These are phyloP conservation scores for Cymbidium sinense DNA, from an alignment of 106 monocot species.

Conservation along the genomic window DNA sequence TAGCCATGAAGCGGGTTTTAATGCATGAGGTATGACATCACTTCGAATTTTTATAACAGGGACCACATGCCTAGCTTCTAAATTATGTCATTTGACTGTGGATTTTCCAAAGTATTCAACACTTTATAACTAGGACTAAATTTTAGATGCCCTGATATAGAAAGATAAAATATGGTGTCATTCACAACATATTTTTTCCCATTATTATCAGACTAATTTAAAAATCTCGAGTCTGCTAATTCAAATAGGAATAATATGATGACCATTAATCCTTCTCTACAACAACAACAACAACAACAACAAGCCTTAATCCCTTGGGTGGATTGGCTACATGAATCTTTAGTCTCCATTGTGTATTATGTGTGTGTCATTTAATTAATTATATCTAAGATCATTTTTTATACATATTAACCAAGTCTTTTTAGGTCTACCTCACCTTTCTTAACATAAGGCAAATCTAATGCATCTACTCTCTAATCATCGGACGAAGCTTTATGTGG, in stretches of 20 bases:
- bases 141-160: background rate
- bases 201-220: background rate
- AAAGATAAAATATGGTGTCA: background rate
- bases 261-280: background rate
- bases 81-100: background rate
- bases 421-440: too few species aligned
- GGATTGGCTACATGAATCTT: too few species aligned
- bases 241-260: background rate
- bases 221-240: background rate
- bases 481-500: too few species aligned
- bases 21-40: constrained; percentile 70
- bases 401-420: too few species aligned
- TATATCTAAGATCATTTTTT: too few species aligned
- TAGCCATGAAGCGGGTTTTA: constrained; percentile 74
- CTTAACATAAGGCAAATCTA: too few species aligned
- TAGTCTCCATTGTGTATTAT: too few species aligned
- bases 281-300: too few species aligned
- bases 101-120: background rate
- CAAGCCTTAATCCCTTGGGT: too few species aligned
- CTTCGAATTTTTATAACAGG: constrained; percentile 1
- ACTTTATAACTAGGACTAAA: background rate
- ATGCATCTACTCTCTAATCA: too few species aligned
- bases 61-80: background rate
- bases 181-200: background rate
- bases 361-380: too few species aligned